A percentile compares a stretch with the other conserved stretches of the same genome.
Evolutionary conservation across 2,329 filamentous ascomycete genomes (phyloP).

Genomic region (Fusarium drepaniforme): DNA sequence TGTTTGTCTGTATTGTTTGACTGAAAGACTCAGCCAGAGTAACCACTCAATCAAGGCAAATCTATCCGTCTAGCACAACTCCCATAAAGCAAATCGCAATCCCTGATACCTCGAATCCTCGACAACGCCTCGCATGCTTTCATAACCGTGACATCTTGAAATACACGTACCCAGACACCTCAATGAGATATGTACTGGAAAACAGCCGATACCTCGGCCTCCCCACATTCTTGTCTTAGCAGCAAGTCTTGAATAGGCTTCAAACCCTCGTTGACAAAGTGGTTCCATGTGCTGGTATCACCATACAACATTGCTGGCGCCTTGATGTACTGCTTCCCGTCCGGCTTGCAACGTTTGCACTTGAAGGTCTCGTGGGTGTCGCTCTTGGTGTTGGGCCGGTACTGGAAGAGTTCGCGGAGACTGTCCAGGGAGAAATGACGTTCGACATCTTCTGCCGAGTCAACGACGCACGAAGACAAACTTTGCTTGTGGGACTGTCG

Average conservation of each 20-base stretch:
- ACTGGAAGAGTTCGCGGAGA: conserved; percentile 93
- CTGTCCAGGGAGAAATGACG: conserved; percentile 95
- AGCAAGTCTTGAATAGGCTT: conserved; percentile 90
- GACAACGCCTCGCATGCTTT: conserved; percentile 26
- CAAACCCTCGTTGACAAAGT: conserved; percentile 87
- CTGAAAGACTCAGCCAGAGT: background rate
- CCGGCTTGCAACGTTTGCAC: conserved; percentile 92
- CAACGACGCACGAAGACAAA: conserved; percentile 94
- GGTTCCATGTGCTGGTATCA: conserved; percentile 99
- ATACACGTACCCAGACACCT: background rate
- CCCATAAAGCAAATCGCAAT: conserved; percentile 9
- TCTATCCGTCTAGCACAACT: conserved; percentile 12
- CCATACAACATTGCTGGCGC: conserved; percentile 96
- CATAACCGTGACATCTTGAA: conserved; percentile 26
- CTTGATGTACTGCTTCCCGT: conserved; percentile 89
- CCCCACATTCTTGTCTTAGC: conserved; percentile 84
- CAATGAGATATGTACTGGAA: conserved; percentile 98
- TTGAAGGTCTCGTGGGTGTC: conserved; percentile 99
- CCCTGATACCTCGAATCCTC: conserved; percentile 12
- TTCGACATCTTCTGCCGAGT: conserved; percentile 96
- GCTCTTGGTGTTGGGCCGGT: conserved; percentile 83
- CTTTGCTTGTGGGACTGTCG: conserved; percentile 98
- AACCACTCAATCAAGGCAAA: background rate
- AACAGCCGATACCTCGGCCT: conserved; percentile 88
- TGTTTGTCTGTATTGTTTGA: background rate